phyloP scores from a whole-genome alignment of 2,329 filamentous ascomycete genomes.

The Arachnomyces sp. region DNA sequence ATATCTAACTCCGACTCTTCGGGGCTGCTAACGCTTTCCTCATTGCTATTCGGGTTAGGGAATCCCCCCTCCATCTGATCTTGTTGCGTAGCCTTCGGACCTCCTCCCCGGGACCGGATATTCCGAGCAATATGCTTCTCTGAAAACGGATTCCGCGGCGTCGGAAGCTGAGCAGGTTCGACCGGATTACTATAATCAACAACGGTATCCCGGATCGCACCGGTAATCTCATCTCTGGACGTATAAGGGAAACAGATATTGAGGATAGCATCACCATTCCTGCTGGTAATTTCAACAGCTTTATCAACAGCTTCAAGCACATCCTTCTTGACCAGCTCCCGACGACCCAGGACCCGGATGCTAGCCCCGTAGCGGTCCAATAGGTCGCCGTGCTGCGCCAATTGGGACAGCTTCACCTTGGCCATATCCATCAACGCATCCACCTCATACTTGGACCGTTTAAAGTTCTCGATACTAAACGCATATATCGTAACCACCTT shows the following conservation, averaged over 20 bases:
- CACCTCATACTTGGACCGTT: slow-evolving; percentile 91
- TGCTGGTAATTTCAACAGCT: slow-evolving; percentile 76
- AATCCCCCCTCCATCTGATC: too few species aligned
- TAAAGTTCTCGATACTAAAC: slow-evolving; percentile 99
- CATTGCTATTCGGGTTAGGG: too few species aligned
- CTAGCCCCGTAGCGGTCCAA: slow-evolving; percentile 87
- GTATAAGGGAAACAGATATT: slow-evolving; percentile 99
- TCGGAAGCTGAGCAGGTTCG: slow-evolving; percentile 35
- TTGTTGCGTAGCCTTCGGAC: slow-evolving; percentile 24
- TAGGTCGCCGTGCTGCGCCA: slow-evolving; percentile 87
- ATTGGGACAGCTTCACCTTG: slow-evolving; percentile 85
- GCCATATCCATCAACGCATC: slow-evolving; percentile 97
- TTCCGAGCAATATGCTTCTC: slow-evolving; percentile 81
- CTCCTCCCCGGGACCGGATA: slow-evolving; percentile 54
- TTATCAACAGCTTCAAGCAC: slow-evolving; percentile 82
- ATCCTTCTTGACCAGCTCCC: slow-evolving; percentile 75
- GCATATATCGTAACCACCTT: slow-evolving; percentile 97
- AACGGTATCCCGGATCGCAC: slow-evolving; percentile 80
- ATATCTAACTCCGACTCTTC: too few species aligned
- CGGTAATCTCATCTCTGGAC: slow-evolving; percentile 88
- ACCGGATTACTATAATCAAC: slow-evolving; percentile 73
- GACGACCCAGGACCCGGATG: slow-evolving; percentile 76
- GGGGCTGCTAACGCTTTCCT: too few species aligned
- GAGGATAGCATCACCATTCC: slow-evolving; percentile 71
- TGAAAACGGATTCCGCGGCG: slow-evolving; percentile 63